Percentiles rank a stretch among this genome's conserved stretches.
phyloP scores from a whole-genome alignment of 371 early-diverging fungal genomes.

The Thermomucor indicae-seudaticae region DNA sequence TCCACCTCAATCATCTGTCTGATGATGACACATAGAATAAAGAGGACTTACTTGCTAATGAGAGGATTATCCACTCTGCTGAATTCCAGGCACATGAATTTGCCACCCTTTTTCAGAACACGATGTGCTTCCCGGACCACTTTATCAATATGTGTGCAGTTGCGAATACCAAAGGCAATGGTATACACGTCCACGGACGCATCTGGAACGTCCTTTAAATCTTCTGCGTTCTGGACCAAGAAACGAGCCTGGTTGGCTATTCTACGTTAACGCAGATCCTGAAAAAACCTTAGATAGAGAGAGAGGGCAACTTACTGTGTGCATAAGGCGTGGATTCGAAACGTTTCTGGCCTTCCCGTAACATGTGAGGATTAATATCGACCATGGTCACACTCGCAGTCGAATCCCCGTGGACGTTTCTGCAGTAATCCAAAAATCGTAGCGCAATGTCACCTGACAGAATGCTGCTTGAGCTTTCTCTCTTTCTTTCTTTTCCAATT shows the following conservation, averaged over 20 bases:
- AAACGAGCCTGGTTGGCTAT: constrained; percentile 62
- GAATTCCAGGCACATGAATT: constrained; percentile 95
- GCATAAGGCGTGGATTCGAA: constrained; percentile 58
- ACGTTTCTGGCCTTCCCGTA: constrained; percentile 84
- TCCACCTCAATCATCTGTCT: neutral
- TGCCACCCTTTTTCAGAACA: constrained; percentile 92
- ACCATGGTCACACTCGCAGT: constrained; percentile 83
- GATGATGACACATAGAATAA: constrained; percentile 1
- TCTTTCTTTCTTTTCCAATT: constrained; percentile 4
- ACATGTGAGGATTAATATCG: constrained; percentile 95
- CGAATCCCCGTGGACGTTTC: constrained; percentile 59
- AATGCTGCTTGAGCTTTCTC: too few relatives aligned
- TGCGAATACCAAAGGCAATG: constrained; percentile 96
- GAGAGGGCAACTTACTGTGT: constrained; percentile 41
- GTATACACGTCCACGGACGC: constrained; percentile 89
- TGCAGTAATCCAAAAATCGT: constrained; percentile 83
- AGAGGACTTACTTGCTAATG: constrained; percentile 55
- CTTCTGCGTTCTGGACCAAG: constrained; percentile 89
- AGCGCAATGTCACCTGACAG: constrained; percentile 88
- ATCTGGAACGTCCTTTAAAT: constrained; percentile 69
- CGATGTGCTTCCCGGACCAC: constrained; percentile 90
- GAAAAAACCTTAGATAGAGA: neutral
- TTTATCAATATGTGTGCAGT: constrained; percentile 90
- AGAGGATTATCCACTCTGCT: constrained; percentile 88
- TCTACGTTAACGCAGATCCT: neutral